Evolutionary conservation across 2,329 filamentous ascomycete genomes (phyloP).

Genomic region (Aureobasidium subglaciale): DNA sequence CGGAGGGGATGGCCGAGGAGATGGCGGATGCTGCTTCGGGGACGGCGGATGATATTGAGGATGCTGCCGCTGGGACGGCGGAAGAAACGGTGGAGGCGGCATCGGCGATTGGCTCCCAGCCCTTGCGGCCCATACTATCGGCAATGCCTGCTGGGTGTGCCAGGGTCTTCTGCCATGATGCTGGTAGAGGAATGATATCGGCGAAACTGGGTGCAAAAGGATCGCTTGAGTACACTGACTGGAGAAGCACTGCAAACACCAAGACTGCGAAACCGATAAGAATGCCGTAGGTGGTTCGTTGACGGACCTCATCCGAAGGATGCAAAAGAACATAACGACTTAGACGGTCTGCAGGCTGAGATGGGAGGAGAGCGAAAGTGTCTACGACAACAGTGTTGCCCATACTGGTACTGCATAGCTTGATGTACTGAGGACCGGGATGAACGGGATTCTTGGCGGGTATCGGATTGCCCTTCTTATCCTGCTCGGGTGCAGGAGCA

Average conservation of each 20-base stretch:
- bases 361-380: conserved; percentile 59
- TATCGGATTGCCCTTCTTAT: conserved; percentile 19
- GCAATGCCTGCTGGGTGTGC: conserved; percentile 20
- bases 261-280: conserved; percentile 56
- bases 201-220: conserved; percentile 49
- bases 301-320: conserved; percentile 43
- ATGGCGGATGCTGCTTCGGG: conserved; percentile 18
- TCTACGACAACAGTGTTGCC: conserved; percentile 75
- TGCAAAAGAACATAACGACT: conserved; percentile 64
- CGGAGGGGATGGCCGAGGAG: conserved; percentile 18
- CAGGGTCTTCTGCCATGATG: conserved; percentile 34
- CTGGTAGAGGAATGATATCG: conserved; percentile 53
- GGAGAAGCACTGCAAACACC: conserved; percentile 56
- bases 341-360: conserved; percentile 39
- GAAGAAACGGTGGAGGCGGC: conserved; percentile 20
- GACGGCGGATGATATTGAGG: conserved; percentile 14
- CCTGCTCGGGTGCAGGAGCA: conserved; percentile 22
- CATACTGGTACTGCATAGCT: conserved; percentile 74
- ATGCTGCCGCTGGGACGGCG: conserved; percentile 8
- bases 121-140: conserved; percentile 14
- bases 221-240: conserved; percentile 50
- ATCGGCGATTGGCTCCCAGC: conserved; percentile 14
- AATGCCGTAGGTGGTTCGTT: conserved; percentile 49
- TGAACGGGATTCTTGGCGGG: conserved; percentile 20
- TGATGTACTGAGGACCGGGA: conserved; percentile 53